A percentile compares a stretch with the other conserved stretches of the same genome.
These are phyloP conservation scores for Pestalotiopsis sp. DNA, from an alignment of 2,329 filamentous ascomycete species.

Conservation along the genomic window DNA sequence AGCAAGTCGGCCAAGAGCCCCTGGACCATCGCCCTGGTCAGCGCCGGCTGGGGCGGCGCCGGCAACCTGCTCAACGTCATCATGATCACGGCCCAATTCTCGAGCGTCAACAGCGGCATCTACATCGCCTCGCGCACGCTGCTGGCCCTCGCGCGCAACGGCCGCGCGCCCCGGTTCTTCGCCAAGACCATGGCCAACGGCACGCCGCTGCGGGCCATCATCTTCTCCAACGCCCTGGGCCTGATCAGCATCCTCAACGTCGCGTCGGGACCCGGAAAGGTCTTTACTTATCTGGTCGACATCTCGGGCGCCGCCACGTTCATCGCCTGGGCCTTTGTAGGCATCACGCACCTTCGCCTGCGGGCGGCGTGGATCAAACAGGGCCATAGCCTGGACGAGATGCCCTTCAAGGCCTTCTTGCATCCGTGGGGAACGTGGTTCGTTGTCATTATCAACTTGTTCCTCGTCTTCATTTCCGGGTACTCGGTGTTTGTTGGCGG, in stretches of 20 bases:
- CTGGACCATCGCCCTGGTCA: slow-evolving; percentile 32
- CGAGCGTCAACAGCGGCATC: slow-evolving; percentile 35
- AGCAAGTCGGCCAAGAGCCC: slow-evolving; percentile 33
- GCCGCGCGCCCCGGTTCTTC: slow-evolving; percentile 30
- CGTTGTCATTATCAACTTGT: slow-evolving; percentile 27
- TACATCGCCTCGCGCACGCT: slow-evolving; percentile 42
- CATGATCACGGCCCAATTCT: slow-evolving; percentile 36
- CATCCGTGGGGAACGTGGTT: slow-evolving; percentile 29
- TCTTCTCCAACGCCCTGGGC: slow-evolving; percentile 33
- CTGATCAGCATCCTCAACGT: slow-evolving; percentile 33
- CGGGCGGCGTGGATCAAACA: slow-evolving; percentile 29
- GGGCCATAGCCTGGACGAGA: slow-evolving; percentile 24
- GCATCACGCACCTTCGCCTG: slow-evolving; percentile 30
- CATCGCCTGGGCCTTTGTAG: slow-evolving; percentile 34
- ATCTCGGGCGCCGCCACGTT: slow-evolving; percentile 32
- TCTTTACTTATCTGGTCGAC: slow-evolving; percentile 30
- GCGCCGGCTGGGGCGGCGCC: slow-evolving; percentile 29
- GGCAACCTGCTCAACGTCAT: slow-evolving; percentile 35
- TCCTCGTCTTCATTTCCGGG: slow-evolving; percentile 31
- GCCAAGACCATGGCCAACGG: slow-evolving; percentile 29
- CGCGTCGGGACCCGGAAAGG: slow-evolving; percentile 29
- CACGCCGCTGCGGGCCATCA: slow-evolving; percentile 28
- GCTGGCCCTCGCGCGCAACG: slow-evolving; percentile 26
- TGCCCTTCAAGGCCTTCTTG: slow-evolving; percentile 25
- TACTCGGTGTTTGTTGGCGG: slow-evolving; percentile 30